Base-by-base conservation (phyloP, 208 protist species). In the Acanthamoeba lenticulata region DNA sequence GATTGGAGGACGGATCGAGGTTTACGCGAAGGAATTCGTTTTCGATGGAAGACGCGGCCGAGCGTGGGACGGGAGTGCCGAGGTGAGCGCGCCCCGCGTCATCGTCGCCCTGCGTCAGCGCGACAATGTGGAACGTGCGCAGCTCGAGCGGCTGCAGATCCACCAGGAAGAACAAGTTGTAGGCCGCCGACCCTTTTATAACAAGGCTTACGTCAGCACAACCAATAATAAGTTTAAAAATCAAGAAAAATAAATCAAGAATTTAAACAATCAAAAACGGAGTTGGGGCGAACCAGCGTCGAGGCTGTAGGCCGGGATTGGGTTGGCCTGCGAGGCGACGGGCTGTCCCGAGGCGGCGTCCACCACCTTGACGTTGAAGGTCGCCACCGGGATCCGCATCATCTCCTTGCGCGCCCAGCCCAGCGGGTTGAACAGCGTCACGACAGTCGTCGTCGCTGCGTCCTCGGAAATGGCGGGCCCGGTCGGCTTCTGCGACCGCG, bases 151-250 rank as follows among this genome's bases (percentile, higher is more conserved):
- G 83, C 74, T 72, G 38, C 7, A 94, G 17, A 2, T 40, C 24
- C 15, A 47, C 92, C 17, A 57, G 21, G 74, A 96, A 96, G 11
- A 62, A 49, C 2, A 96, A n/a, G 45, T 67, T 92, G 5, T 85
- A 67, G 21, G 44, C 6, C 65, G 65, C 65, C 65, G 65, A 74
- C 38, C 38, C 65, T 74, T 24, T 19, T 6, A 0, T 1, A 0
- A n/a, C 52, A n/a, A 19, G 7, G 0, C 0, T 6, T 27, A 60
- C 52, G 6, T 0, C 9, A 5, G 15, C 52, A 29, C 52, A 0
- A n/a, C 52, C n/a, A n/a, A n/a, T n/a, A n/a, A n/a, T n/a, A n/a
- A n/a, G n/a, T n/a, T n/a, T n/a, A n/a, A n/a, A n/a, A n/a, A n/a
- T n/a, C n/a, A n/a, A 21, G 52, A 27, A 21, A 60, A 21, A 60